Evolutionary conservation across 345 rosid species (phyloP).

Genomic region (Populus davidiana): DNA sequence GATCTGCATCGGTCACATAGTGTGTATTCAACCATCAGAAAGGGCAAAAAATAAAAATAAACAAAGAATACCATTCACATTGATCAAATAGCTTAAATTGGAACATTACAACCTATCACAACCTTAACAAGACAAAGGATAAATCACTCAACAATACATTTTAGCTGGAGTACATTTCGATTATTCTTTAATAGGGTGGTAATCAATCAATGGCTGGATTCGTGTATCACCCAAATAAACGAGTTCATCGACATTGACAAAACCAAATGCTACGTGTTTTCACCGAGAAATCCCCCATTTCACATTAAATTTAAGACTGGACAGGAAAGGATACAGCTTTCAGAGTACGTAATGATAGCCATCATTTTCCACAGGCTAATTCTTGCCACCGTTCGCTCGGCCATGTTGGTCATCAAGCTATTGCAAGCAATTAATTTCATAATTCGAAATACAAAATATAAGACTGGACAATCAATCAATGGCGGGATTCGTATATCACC

Average conservation of each 20-base stretch:
- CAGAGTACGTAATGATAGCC: no score
- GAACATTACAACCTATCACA: neutral
- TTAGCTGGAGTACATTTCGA: neutral
- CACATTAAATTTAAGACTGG: neutral
- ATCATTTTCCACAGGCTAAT: no score
- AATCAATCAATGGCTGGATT: neutral
- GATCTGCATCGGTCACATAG: conserved; percentile 25
- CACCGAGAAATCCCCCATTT: neutral
- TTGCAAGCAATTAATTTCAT: no score
- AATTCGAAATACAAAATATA: no score
- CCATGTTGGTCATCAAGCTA: no score
- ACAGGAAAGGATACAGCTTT: no score
- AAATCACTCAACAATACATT: neutral
- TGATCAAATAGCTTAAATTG: no score
- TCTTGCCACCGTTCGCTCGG: no score
- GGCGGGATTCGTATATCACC: no score
- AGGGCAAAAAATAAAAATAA: no score
- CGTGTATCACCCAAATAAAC: neutral
- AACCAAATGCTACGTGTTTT: neutral
- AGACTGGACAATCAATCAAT: no score
- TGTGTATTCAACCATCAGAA: neutral
- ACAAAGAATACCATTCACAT: neutral
- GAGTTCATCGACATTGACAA: neutral
- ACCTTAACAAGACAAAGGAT: neutral
- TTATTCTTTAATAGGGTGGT: no score